phyloP scores from a whole-genome alignment of 1,284 basidiomycete species.

The Apiotrichum akiyoshidainum region DNA sequence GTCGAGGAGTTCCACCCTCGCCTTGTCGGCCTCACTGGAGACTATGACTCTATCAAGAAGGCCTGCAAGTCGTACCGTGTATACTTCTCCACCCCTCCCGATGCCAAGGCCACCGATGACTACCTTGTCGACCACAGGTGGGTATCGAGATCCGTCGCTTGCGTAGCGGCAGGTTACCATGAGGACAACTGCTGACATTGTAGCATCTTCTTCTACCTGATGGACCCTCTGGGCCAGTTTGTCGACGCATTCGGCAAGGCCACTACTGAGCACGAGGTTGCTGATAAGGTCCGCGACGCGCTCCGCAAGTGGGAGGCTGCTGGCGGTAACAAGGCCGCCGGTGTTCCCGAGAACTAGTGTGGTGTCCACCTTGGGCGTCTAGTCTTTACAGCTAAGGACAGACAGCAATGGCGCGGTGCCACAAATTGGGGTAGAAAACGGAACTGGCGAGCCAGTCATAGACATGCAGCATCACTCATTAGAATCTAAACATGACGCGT shows the following conservation, averaged over 20 bases:
- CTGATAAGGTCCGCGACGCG: constrained; percentile 55
- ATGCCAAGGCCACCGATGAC: constrained; percentile 69
- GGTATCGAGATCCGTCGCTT: constrained; percentile 16
- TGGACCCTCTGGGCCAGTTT: constrained; percentile 93
- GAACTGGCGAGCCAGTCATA: not conserved
- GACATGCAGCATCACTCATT: constrained; percentile 9
- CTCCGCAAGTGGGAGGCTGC: constrained; percentile 55
- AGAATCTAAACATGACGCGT: not conserved
- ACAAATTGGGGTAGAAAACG: not conserved
- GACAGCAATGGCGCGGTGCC: not conserved
- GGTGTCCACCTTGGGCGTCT: not conserved
- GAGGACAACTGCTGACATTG: not conserved
- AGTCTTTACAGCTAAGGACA: not conserved
- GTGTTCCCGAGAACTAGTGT: constrained; percentile 18
- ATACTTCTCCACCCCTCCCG: constrained; percentile 95
- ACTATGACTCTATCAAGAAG: constrained; percentile 79
- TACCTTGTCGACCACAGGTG: constrained; percentile 86
- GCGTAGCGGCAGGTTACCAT: not conserved
- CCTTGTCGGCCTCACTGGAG: constrained; percentile 81
- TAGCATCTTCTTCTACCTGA: constrained; percentile 91
- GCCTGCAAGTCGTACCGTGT: constrained; percentile 94
- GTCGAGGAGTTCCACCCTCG: constrained; percentile 81
- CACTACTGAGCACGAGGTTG: constrained; percentile 67
- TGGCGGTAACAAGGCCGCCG: constrained; percentile 45
- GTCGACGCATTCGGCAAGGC: constrained; percentile 95